Evolutionary conservation across 371 early-diverging fungal species (phyloP).

Genomic region (Coemansia sp.): DNA sequence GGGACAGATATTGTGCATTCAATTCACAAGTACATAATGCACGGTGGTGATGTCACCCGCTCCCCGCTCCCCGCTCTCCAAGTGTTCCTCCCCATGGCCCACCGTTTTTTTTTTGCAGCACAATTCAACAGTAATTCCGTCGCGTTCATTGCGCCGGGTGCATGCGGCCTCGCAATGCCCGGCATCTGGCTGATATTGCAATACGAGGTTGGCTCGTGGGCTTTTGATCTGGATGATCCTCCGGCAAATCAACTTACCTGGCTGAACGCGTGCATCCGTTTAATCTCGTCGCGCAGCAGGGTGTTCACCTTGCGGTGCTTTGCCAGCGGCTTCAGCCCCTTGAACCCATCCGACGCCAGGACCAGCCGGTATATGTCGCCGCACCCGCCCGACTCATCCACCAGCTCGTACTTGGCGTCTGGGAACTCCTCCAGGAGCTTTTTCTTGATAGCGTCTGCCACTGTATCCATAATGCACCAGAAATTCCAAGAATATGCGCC

Average conservation of each 20-base stretch:
- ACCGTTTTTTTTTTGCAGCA: no score
- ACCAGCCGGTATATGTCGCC: constrained; percentile 47
- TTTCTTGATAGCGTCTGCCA: neutral
- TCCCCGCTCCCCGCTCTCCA: neutral
- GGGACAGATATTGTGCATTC: neutral
- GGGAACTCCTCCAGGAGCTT: neutral
- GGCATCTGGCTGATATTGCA: neutral
- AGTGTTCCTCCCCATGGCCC: neutral
- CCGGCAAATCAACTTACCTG: constrained; percentile 20
- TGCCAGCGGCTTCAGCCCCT: constrained; percentile 50
- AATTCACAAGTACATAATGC: neutral
- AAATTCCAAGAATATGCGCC: neutral
- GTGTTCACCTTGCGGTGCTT: constrained; percentile 52
- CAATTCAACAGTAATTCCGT: no score
- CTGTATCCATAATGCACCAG: neutral
- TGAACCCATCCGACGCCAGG: constrained; percentile 52
- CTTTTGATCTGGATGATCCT: neutral
- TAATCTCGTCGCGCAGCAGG: constrained; percentile 51
- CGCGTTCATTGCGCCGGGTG: neutral
- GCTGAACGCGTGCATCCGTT: constrained; percentile 55
- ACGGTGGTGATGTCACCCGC: neutral
- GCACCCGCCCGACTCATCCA: constrained; percentile 44
- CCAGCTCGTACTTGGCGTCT: constrained; percentile 15
- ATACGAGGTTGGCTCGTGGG: neutral
- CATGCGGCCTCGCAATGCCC: neutral